Evolutionary conservation across 2,329 filamentous ascomycete species (phyloP).

Genomic region (Colletotrichum lindemuthianum): DNA sequence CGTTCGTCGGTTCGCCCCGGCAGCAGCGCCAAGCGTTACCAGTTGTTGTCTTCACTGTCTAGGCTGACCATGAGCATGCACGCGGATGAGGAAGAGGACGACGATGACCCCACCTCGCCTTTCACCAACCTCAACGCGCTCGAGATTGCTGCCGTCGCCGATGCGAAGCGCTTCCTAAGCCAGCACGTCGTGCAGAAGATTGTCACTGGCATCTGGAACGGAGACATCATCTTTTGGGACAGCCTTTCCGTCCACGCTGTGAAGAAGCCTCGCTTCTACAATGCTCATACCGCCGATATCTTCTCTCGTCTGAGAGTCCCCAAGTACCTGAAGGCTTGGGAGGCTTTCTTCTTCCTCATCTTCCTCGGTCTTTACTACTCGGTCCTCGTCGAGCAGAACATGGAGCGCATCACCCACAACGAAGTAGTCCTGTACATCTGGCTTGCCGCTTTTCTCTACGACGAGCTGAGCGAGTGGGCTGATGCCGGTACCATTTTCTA

Average conservation of each 20-base stretch:
- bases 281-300: conserved; percentile 71
- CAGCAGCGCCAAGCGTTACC: conserved; percentile 56
- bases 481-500: conserved; percentile 91
- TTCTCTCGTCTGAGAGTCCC: conserved; percentile 82
- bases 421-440: conserved; percentile 85
- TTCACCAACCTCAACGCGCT: conserved; percentile 87
- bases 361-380: conserved; percentile 86
- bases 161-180: conserved; percentile 85
- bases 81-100: conserved; percentile 50
- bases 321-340: conserved; percentile 85
- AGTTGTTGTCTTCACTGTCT: conserved; percentile 64
- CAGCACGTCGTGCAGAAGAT: conserved; percentile 85
- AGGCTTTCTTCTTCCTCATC: conserved; percentile 81
- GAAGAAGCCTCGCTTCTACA: conserved; percentile 83
- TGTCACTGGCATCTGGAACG: conserved; percentile 85
- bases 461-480: conserved; percentile 84
- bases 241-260: conserved; percentile 75
- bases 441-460: conserved; percentile 88
- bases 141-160: conserved; percentile 83
- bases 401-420: conserved; percentile 70
- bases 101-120: conserved; percentile 72
- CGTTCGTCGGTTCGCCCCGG: conserved; percentile 44
- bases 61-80: conserved; percentile 62
- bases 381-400: conserved; percentile 81
- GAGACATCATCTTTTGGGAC: conserved; percentile 89